These are phyloP conservation scores for Diaporthe ilicicola DNA, from an alignment of 2,329 filamentous ascomycete species.

Conservation along the genomic window DNA sequence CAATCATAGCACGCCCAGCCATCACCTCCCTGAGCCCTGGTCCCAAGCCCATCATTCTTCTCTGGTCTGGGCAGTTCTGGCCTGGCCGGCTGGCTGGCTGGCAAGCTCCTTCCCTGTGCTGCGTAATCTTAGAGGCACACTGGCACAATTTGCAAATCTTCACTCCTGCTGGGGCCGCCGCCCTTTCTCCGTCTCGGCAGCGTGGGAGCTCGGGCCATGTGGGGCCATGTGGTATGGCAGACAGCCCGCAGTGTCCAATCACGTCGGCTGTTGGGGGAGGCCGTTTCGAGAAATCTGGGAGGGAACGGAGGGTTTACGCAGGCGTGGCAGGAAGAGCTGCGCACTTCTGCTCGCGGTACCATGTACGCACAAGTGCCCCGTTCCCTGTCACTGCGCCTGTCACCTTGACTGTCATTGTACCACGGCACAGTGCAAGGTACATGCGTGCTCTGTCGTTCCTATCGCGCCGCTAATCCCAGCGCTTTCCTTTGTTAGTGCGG, in stretches of 20 bases:
- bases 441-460: conserved; percentile 1
- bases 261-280: neutral
- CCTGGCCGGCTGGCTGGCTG: neutral
- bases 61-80: neutral
- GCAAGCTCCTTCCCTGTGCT: conserved; percentile 18
- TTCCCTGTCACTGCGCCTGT: neutral
- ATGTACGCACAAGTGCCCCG: neutral
- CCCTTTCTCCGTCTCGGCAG: neutral
- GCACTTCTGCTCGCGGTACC: neutral
- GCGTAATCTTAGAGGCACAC: neutral
- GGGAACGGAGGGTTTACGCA: neutral
- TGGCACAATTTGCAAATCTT: neutral
- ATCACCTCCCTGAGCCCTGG: neutral
- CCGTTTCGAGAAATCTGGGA: conserved; percentile 1
- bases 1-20: conserved; percentile 3
- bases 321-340: too few species aligned
- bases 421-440: neutral
- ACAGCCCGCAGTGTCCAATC: neutral
- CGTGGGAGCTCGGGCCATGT: conserved; percentile 10
- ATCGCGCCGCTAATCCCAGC: neutral
- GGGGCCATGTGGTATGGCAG: neutral
- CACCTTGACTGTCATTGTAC: neutral
- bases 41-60: neutral
- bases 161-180: neutral
- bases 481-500: conserved; percentile 19